Evolutionary conservation across 495 filamentous ascomycete genomes (phyloP), one percentile per base, ranked within the genome.

Genomic region (Sporormia fimetaria): DNA sequence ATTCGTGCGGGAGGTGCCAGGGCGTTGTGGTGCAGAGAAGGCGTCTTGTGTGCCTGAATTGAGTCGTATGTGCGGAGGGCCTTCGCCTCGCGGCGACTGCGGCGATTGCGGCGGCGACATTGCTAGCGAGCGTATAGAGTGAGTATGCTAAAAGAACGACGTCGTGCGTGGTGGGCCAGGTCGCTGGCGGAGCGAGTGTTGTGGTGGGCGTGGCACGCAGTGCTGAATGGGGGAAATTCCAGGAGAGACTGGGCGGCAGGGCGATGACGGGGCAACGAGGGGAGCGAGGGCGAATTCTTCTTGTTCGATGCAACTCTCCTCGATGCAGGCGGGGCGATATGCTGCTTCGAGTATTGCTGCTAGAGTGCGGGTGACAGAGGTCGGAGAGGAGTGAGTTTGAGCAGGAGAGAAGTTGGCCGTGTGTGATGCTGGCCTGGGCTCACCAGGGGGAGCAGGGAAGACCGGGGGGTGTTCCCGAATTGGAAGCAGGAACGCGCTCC

Each of bases 21-120:
- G 60, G 40, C 47, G 50, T 53, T 35, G 50, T 42, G 34, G 58
- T 43, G 39, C 60, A 26, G 38, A 35, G 34, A 71, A 63, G 5
- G 72, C 63, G 47, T 77, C 64, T 38, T 73, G 65, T 27, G 60
- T 64, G 10, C 67, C 73, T 10, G 72, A 76, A 44, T 79, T 79
- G 21, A 80, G 64, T 32, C 69, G 66, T 31, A 79, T 70, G 42
- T 77, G 75, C 43, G 72, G 71, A 51, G 62, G 49, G 32, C 46
- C 49, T 26, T 53, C 52, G n/a, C 51, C 37, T 37, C 54, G 49
- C 11, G 59, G 59, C 11, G 63, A 57, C 12, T 45, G 39, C 3
- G 51, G 43, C 11, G 63, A 57, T 11, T 45, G 39, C 3, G 51
- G 43, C 23, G 38, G 33, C 21, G 47, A 42, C 54, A 57, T 57